These are phyloP conservation scores for Colletotrichum viniferum DNA, from an alignment of 2,329 filamentous ascomycete species.

Conservation along the genomic window DNA sequence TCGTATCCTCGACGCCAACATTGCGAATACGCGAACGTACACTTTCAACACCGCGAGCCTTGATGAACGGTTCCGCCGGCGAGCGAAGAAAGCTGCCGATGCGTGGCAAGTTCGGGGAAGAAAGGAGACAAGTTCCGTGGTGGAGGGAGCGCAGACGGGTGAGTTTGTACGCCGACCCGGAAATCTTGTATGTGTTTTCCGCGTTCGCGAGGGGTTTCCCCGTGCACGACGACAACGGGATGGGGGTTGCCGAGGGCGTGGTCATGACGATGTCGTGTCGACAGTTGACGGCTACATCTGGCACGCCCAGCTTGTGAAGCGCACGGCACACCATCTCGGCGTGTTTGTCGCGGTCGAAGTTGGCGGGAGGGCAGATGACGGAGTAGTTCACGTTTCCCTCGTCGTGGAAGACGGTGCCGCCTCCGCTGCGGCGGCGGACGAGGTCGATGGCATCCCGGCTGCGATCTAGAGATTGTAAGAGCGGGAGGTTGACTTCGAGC, in stretches of 20 bases:
- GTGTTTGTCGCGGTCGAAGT: constrained; percentile 85
- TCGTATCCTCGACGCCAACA: constrained; percentile 58
- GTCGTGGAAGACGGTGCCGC: constrained; percentile 95
- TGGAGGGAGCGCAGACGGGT: constrained; percentile 82
- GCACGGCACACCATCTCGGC: constrained; percentile 93
- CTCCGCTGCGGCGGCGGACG: constrained; percentile 84
- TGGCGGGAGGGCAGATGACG: constrained; percentile 79
- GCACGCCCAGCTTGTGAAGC: constrained; percentile 63
- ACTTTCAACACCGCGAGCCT: constrained; percentile 86
- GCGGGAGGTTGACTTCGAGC: constrained; percentile 81
- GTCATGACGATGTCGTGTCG: constrained; percentile 92
- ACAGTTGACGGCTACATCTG: constrained; percentile 77
- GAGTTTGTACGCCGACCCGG: constrained; percentile 94
- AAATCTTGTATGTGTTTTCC: constrained; percentile 72
- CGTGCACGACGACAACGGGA: background rate
- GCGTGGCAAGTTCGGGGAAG: constrained; percentile 72
- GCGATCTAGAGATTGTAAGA: constrained; percentile 44
- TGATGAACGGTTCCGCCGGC: constrained; percentile 78
- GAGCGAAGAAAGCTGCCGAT: constrained; percentile 77
- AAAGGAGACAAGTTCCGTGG: constrained; percentile 88
- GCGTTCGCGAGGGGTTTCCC: background rate
- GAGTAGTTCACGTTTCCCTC: constrained; percentile 92
- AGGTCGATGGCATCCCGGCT: constrained; percentile 47
- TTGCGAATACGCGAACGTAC: constrained; percentile 86
- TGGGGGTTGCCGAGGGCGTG: constrained; percentile 20